Evolutionary conservation across 2,329 filamentous ascomycete species (phyloP).

Genomic region (Balansia obtecta): DNA sequence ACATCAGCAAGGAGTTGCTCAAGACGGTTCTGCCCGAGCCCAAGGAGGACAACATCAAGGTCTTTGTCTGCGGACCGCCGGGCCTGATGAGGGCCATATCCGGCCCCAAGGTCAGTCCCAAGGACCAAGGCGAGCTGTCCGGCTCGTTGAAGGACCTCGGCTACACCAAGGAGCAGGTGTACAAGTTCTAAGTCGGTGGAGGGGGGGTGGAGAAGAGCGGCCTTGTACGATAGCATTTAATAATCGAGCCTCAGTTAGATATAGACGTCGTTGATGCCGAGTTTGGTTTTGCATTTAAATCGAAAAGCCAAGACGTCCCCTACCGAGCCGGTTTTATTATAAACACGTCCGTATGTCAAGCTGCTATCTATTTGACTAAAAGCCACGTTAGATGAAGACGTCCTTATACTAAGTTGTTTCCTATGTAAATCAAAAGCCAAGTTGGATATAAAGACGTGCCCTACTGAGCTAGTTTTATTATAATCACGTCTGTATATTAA

Average conservation of each 20-base stretch:
- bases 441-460: too few relatives aligned
- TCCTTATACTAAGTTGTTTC: too few relatives aligned
- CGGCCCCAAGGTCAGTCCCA: constrained; percentile 80
- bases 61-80: constrained; percentile 92
- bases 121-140: constrained; percentile 81
- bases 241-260: background rate
- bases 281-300: too few relatives aligned
- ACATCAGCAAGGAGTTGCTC: constrained; percentile 79
- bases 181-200: constrained; percentile 61
- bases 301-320: too few relatives aligned
- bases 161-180: constrained; percentile 62
- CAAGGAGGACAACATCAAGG: constrained; percentile 83
- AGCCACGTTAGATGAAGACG: too few relatives aligned
- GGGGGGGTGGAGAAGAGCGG: too few relatives aligned
- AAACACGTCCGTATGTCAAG: too few relatives aligned
- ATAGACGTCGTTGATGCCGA: background rate
- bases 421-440: too few relatives aligned
- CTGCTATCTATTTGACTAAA: too few relatives aligned
- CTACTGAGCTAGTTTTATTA: too few relatives aligned
- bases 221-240: background rate
- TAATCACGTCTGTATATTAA: too few relatives aligned
- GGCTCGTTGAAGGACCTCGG: constrained; percentile 77
- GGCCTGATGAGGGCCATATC: constrained; percentile 88
- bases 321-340: too few relatives aligned
- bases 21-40: constrained; percentile 93